Base-by-base conservation (phyloP, 2,329 filamentous ascomycete genomes). In the Aspergillus luchuensis region DNA sequence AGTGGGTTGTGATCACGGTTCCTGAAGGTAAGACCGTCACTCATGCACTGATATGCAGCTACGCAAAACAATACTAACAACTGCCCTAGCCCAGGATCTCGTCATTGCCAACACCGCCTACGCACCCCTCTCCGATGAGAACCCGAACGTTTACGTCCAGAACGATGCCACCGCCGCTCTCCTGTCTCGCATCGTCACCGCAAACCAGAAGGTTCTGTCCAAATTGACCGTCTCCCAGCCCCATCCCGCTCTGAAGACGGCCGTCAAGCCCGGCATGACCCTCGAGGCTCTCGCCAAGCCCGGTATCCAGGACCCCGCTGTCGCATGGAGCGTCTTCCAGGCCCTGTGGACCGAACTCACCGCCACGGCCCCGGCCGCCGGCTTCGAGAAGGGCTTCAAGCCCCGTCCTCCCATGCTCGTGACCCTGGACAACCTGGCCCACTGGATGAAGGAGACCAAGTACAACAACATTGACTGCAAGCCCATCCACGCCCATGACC, bases 1-100 rank as follows among this genome's bases (percentile, higher is more conserved):
- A 90, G 28, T 98, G 93, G 92, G 83, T 97, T 48, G 92, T 98
- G 50, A 84, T 99, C 60, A 89, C 91, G 71, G 84, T 98, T 55
- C 93, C 95, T 39, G 92, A 99, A 80, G 90, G 93, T 96, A 82
- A 69, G 83, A 71, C 21, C 30, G 52, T 41, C 21, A 5, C 39
- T 8, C 41, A 48, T 38, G 48, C 30, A 19, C 7, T 33, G 23
- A 52, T 30, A 10, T 47, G 7, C 39, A 13, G 0, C 10, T 28
- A 19, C 30, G 17, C n/a, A 33, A 33, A 33, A 38, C 1, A 54
- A 38, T 41, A 64, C 65, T 71, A 57, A 73, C 57, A 51, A 8
- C n/a, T 48, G 4, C 53, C 17, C 28, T 67, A 91, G 94, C 87
- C 57, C 89, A 93, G 72, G 93, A 97, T 58, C 81, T 97, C 51